Evolutionary conservation across 257 asterid species (phyloP).

Genomic region (Solanum bukasovii): DNA sequence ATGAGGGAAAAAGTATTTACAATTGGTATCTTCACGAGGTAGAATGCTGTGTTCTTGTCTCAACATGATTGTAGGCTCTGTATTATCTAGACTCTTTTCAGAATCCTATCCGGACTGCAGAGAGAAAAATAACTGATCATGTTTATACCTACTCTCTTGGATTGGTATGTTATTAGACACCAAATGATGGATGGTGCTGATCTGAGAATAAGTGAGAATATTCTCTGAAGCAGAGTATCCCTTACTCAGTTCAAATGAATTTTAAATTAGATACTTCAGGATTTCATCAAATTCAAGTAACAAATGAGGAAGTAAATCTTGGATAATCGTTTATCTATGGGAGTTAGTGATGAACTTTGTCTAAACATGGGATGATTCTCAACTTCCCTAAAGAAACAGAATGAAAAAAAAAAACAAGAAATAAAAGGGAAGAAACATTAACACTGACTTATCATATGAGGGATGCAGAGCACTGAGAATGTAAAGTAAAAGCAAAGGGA

Average conservation of each 20-base stretch:
- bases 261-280: background rate
- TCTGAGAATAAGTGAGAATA: background rate
- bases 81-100: slow-evolving; percentile 1
- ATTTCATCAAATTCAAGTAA: background rate
- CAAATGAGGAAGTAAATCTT: background rate
- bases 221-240: background rate
- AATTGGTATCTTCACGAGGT: slow-evolving; percentile 93
- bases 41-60: background rate
- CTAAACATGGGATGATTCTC: background rate
- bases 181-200: background rate
- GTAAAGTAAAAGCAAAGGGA: background rate
- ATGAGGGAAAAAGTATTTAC: slow-evolving; percentile 85
- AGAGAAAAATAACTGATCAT: background rate
- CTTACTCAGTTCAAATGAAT: background rate
- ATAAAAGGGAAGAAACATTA: background rate
- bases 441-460: background rate
- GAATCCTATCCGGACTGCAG: background rate
- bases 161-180: background rate
- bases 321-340: background rate
- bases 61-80: background rate
- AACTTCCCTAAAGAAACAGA: background rate
- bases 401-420: background rate
- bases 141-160: background rate
- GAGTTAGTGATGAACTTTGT: background rate
- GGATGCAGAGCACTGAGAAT: background rate